Percentiles rank a stretch among this genome's conserved stretches.
These are phyloP conservation scores for Metschnikowia peoriensis DNA, from an alignment of 805 yeast species.

Conservation along the genomic window DNA sequence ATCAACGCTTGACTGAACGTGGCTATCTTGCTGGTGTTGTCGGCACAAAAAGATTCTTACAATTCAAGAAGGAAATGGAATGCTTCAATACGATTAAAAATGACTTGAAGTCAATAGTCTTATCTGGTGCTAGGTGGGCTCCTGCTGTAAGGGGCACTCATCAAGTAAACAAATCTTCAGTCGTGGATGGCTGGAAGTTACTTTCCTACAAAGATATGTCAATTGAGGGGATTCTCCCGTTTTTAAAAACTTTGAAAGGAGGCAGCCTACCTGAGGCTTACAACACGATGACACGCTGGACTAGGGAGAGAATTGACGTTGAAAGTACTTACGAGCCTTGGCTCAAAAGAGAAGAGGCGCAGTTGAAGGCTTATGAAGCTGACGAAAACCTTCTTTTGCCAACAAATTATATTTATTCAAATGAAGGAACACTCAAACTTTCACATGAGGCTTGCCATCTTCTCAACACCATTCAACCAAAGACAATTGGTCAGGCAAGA, in stretches of 20 bases:
- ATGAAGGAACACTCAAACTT: slow-evolving; percentile 49
- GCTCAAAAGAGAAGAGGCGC: slow-evolving; percentile 66
- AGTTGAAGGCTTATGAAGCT: slow-evolving; percentile 72
- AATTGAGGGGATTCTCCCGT: slow-evolving; percentile 30
- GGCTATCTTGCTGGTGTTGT: slow-evolving; percentile 73
- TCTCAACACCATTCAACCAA: slow-evolving; percentile 75
- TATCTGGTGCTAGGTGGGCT: slow-evolving; percentile 66
- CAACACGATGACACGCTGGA: slow-evolving; percentile 31
- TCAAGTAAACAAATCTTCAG: slow-evolving; percentile 42
- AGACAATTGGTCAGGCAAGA: slow-evolving; percentile 92
- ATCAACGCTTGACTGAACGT: slow-evolving; percentile 67
- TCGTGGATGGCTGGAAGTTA: slow-evolving; percentile 65
- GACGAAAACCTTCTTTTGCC: slow-evolving; percentile 84
- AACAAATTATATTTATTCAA: slow-evolving; percentile 55
- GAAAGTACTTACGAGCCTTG: slow-evolving; percentile 85
- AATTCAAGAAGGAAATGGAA: slow-evolving; percentile 43
- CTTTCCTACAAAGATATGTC: slow-evolving; percentile 51
- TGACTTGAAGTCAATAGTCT: slow-evolving; percentile 42
- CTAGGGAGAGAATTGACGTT: slow-evolving; percentile 61
- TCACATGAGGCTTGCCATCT: slow-evolving; percentile 72
- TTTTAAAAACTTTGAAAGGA: slow-evolving; percentile 22
- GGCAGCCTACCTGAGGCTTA: slow-evolving; percentile 26
- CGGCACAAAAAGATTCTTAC: slow-evolving; percentile 52
- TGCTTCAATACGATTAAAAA: slow-evolving; percentile 45
- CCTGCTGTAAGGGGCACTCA: slow-evolving; percentile 42